Percentiles rank a stretch among this genome's conserved stretches.
Evolutionary conservation across 495 filamentous ascomycete genomes (phyloP).

Genomic region (Lineolata rhizophorae): DNA sequence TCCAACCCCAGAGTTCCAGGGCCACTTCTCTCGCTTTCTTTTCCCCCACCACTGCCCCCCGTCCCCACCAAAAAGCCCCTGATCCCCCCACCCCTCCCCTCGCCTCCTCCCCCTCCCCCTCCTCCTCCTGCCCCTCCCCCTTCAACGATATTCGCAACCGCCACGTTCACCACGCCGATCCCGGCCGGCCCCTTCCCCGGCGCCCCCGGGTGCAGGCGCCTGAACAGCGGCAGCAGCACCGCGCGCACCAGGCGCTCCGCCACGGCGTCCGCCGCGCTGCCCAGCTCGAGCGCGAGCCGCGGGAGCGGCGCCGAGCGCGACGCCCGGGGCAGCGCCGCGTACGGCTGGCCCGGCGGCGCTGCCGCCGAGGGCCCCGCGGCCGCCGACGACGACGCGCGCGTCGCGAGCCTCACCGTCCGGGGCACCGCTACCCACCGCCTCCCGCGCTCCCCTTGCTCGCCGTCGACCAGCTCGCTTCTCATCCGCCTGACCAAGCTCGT

Average conservation of each 20-base stretch:
- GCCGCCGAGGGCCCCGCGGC: constrained; percentile 43
- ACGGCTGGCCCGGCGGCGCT: constrained; percentile 41
- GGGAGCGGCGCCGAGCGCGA: constrained; percentile 51
- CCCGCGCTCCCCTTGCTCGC: constrained; percentile 16
- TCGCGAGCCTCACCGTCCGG: constrained; percentile 55
- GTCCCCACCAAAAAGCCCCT: too few relatives aligned
- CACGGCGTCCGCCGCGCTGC: constrained; percentile 29
- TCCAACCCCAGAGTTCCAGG: too few relatives aligned
- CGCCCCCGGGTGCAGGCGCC: constrained; percentile 48
- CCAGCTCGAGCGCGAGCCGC: constrained; percentile 41
- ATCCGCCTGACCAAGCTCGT: constrained; percentile 57
- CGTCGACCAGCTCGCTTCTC: constrained; percentile 47
- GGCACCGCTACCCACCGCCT: constrained; percentile 44
- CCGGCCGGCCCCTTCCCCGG: constrained; percentile 46
- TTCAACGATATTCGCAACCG: constrained; percentile 64
- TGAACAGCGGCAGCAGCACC: constrained; percentile 43
- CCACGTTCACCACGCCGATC: constrained; percentile 73
- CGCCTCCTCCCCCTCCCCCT: constrained; percentile 17
- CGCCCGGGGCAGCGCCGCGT: constrained; percentile 44
- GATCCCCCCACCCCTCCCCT: too few relatives aligned
- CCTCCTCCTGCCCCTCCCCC: constrained; percentile 21
- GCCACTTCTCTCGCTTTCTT: too few relatives aligned
- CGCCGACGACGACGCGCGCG: constrained; percentile 30
- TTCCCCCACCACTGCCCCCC: too few relatives aligned
- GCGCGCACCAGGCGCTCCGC: constrained; percentile 51